Evolutionary conservation across 2,329 filamentous ascomycete genomes (phyloP), one percentile per base, ranked within the genome.

Genomic region (Microsporum ferrugineum): DNA sequence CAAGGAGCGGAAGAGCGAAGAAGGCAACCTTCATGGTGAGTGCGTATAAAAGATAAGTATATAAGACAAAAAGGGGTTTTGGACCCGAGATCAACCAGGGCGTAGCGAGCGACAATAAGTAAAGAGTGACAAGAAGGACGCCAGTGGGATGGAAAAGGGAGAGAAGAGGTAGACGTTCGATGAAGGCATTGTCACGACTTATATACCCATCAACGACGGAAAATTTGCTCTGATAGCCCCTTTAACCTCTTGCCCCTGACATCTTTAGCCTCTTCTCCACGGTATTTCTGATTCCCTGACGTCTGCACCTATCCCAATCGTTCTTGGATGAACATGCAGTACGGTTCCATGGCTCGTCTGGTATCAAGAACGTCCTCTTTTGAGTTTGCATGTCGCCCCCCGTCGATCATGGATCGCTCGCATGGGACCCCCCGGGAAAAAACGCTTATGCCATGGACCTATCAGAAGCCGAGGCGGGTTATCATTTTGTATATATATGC

Each of bases 341-440:
- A n/a, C 14, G 2, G 31, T 55, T 5, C 51, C 51, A 36, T 55
- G 51, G 31, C 17, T 36, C 23, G 27, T 34, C 49, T 23, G 29
- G 10, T 55, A 36, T 34, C 29, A 53, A 23, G 36, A 23, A 43
- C 2, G 39, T 43, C 23, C 43, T n/a, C 49, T 17, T 51, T 55
- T 55, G 23, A 55, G 31, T 55, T 55, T 31, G n/a, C 49, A 55
- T 55, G 43, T 17, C 8, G 49, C 29, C 45, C 4, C 49, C 45
- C 29, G 49, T 55, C 49, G 49, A 55, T 55, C 49, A 55, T 55
- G 7, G 49, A 55, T 55, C 49, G 33, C 31, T 55, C 5, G 49
- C 29, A 55, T 55, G 49, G 17, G 49, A 23, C 34, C 29, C 47
- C 10, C 33, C 49, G 49, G 29, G 27, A 5, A 14, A 55, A 36